Evolutionary conservation across 1,139 yeast species (phyloP), one percentile per base, ranked within the genome.

Genomic region (Suhomyces bokatorum): DNA sequence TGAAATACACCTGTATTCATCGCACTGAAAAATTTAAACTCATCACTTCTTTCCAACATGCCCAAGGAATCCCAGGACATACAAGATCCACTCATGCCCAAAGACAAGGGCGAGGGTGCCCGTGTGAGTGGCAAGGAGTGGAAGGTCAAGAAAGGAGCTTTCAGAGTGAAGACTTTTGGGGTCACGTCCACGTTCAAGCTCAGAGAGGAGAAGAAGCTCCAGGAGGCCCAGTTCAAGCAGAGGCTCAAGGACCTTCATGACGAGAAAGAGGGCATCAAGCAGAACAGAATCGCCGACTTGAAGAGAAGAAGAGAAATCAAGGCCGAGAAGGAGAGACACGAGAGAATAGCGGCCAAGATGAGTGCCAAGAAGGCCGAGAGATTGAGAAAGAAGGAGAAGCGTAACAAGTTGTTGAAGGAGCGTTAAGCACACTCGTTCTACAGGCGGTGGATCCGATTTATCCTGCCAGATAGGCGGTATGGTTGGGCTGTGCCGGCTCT

Each of bases 341-440:
- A 84, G 55, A 75, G 69, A 58, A 65, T 85, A 56, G 88, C 93
- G 12, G 73, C 78, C 37, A 84, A 83, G 67, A 82, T 86, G 89
- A 86, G 85, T 58, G 85, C 83, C 34, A 84, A 84, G 78, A 84
- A 80, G 74, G 83, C 84, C 34, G 95, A 86, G 49, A 80, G 95
- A 67, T 64, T 85, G 69, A 83, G 84, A 69, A 83, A 84, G 73
- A 83, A 81, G 64, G 95, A 86, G 62, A 86, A 85, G 81, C 81
- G 93, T 69, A 86, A 85, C 65, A 86, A 86, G 65, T 69, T 85
- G 53, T 78, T 86, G 62, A 85, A 81, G 60, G 93, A 86, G 55
- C 83, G 83, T 66, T 77, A 40, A 24, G 20, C 24, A 20, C 24
- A 7, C 8, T 4, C 24, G 24, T 6, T 20, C 24, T 20, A 20